Conservation (phyloP, 306 rosid species). For the Vicia villosa region DNA sequence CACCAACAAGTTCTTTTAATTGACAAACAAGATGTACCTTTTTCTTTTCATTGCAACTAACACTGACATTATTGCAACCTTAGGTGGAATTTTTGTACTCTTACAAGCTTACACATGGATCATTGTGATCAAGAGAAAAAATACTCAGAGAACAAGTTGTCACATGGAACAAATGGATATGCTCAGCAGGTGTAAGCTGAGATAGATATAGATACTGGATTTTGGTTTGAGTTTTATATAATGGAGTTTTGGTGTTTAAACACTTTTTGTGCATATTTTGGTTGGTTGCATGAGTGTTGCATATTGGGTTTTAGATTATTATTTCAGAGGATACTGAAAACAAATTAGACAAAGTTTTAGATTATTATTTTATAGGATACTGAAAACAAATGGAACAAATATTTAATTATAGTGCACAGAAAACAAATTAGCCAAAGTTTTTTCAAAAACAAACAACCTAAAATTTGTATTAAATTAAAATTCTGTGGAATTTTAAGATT, state of each 20-base stretch:
- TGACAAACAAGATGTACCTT: too few relatives aligned
- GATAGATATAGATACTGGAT: constrained; percentile 32
- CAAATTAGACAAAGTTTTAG: too few relatives aligned
- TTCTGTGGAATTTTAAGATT: constrained; percentile 1
- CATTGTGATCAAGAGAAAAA: constrained; percentile 58
- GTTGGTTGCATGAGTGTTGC: constrained; percentile 38
- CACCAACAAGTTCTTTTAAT: too few relatives aligned
- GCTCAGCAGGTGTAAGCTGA: constrained; percentile 44
- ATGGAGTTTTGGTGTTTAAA: constrained; percentile 28
- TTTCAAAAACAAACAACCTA: neutral
- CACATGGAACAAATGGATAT: constrained; percentile 54
- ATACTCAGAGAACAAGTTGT: constrained; percentile 40
- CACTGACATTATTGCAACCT: too few relatives aligned
- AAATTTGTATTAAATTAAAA: neutral
- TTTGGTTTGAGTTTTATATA: constrained; percentile 37
- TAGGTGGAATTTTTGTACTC: too few relatives aligned
- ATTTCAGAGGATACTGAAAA: too few relatives aligned
- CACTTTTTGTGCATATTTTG: constrained; percentile 53
- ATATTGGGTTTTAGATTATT: too few relatives aligned
- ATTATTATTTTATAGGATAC: constrained; percentile 54
- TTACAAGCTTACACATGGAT: too few relatives aligned
- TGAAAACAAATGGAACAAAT: too few relatives aligned
- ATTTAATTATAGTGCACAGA: too few relatives aligned
- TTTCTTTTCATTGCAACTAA: too few relatives aligned
- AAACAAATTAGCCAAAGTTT: too few relatives aligned